A percentile compares a stretch with the other conserved stretches of the same genome.
Conservation (phyloP, 1,284 basidiomycete species). For the Boletellus sp. region DNA sequence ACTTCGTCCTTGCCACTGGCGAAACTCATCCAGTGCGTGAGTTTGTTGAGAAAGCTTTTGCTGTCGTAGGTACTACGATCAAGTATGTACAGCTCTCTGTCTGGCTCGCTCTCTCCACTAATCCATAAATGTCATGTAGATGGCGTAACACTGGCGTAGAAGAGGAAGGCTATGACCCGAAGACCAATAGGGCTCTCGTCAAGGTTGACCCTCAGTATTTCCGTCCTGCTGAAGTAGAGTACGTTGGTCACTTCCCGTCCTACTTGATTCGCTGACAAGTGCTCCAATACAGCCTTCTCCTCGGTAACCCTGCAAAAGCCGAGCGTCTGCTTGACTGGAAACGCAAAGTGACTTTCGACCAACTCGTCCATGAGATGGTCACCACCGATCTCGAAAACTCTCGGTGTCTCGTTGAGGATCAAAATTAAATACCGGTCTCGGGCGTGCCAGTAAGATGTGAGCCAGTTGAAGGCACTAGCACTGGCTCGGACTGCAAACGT, state of each 20-base stretch:
- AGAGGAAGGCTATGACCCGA: slow-evolving; percentile 69
- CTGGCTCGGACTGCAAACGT: not conserved
- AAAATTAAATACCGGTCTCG: slow-evolving; percentile 49
- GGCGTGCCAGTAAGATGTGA: not conserved
- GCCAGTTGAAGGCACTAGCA: not conserved
- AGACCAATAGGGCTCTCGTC: slow-evolving; percentile 69
- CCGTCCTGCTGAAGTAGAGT: slow-evolving; percentile 92
- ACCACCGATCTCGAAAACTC: slow-evolving; percentile 69
- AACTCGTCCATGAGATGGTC: slow-evolving; percentile 88
- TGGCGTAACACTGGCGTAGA: slow-evolving; percentile 76
- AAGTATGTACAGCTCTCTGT: slow-evolving; percentile 39
- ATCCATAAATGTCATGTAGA: slow-evolving; percentile 32
- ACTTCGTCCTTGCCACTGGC: slow-evolving; percentile 90
- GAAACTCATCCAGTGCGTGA: slow-evolving; percentile 90
- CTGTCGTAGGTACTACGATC: slow-evolving; percentile 60
- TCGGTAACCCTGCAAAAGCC: slow-evolving; percentile 83
- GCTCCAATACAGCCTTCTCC: slow-evolving; percentile 54
- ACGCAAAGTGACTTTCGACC: slow-evolving; percentile 74
- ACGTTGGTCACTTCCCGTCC: slow-evolving; percentile 33
- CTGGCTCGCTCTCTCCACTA: not conserved
- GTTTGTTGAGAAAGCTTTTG: slow-evolving; percentile 84
- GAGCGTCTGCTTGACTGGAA: slow-evolving; percentile 84
- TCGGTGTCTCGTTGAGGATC: slow-evolving; percentile 71
- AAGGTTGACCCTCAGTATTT: slow-evolving; percentile 80
- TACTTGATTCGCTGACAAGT: slow-evolving; percentile 9